Evolutionary conservation across 495 filamentous ascomycete genomes (phyloP), one percentile per base, ranked within the genome.

Genomic region (Penicillium antarcticum): DNA sequence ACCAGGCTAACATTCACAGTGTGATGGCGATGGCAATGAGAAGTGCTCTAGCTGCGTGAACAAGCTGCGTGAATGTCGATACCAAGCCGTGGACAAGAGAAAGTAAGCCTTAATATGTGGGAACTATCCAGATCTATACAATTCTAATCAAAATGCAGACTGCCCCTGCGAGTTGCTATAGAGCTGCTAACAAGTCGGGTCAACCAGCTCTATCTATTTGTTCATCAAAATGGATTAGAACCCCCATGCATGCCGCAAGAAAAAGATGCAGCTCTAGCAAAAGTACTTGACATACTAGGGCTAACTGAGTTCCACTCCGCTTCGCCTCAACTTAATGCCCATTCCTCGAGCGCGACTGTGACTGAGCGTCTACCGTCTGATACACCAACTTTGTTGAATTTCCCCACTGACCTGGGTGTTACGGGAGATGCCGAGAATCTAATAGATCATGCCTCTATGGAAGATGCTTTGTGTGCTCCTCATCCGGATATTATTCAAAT

Each of bases 41-140:
- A 47, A 38, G 4, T 68, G 65, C 24, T 54, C 36, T 6, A 58
- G 54, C 29, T 69, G 66, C 34, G 29, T 21, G 8, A 58, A 17
- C 19, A 62, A 56, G 34, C 56, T 45, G 3, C 54, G 56, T 11
- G 38, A 26, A 11, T 69, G 66, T 42, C 45, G 21, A 7, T 69
- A 69, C 41, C 49, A 56, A 17, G 39, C 45, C 1, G 51, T 60
- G 34, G 63, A 64, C 42, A 64, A 61, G 41, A 49, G 66, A 33
- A 66, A 60, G 64, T 67, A 46, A 29, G 59, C 7, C 9, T 29
- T 1, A 29, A 9, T 55, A 3, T 23, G 21, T 23, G 21, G 3
- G 10, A 16, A 35, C 7, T 5, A 36, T 48, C 13, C 7, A 14
- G 13, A 32, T 24, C 16, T 18, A 36, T 17, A 10, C 17, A 31